A percentile compares a stretch with the other conserved stretches of the same genome.
Conservation (phyloP, 148 eudicot genomes). For the Mesembryanthemum crystallinum region DNA sequence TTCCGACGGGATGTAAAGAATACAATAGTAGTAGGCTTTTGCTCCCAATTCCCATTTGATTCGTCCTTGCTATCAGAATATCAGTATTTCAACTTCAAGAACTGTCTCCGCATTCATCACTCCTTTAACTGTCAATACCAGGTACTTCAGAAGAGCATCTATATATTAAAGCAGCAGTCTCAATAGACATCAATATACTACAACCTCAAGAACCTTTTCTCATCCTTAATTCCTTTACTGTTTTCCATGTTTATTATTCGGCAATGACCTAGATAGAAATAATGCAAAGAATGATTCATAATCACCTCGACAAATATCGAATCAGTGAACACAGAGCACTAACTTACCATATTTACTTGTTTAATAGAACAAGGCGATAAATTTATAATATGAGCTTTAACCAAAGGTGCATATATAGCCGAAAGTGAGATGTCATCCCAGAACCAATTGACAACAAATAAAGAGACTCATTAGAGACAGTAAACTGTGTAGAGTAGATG, state of each 20-base stretch:
- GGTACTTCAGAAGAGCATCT: slow-evolving; percentile 20
- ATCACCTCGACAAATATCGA: neutral
- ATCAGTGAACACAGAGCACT: slow-evolving; percentile 3
- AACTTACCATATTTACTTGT: neutral
- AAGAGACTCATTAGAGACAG: too few relatives aligned
- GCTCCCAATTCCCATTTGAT: slow-evolving; percentile 18
- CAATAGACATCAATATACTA: neutral
- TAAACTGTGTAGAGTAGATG: too few relatives aligned
- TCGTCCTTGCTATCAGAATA: slow-evolving; percentile 18
- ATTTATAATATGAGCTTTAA: too few relatives aligned
- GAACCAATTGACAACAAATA: too few relatives aligned
- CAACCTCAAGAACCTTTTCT: slow-evolving; percentile 20
- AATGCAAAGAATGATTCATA: slow-evolving; percentile 24
- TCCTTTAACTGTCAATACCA: slow-evolving; percentile 24
- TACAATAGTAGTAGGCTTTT: slow-evolving; percentile 4
- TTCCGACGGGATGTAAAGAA: slow-evolving; percentile 12
- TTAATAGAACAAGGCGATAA: neutral
- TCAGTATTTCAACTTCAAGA: slow-evolving; percentile 19
- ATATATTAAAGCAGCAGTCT: slow-evolving; percentile 1
- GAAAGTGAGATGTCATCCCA: too few relatives aligned
- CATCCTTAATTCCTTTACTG: slow-evolving; percentile 20
- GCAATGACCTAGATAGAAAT: slow-evolving; percentile 31
- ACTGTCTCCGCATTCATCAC: slow-evolving; percentile 15
- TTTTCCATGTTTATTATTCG: slow-evolving; percentile 21
- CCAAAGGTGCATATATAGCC: too few relatives aligned